phyloP scores from a whole-genome alignment of 495 filamentous ascomycete genomes.

The Mytilinidion resinicola region DNA sequence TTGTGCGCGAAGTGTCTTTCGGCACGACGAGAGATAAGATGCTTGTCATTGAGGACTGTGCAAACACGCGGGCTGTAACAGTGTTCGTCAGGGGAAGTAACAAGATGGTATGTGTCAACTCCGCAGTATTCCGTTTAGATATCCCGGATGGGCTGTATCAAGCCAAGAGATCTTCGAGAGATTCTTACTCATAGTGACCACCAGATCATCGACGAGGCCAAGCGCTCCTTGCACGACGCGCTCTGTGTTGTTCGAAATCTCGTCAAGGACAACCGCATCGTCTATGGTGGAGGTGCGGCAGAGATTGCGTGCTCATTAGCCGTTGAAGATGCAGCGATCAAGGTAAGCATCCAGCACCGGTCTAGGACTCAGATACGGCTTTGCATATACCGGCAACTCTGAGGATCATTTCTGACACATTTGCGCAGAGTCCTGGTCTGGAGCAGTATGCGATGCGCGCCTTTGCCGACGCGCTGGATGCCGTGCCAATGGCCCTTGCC shows the following conservation, averaged over 20 bases:
- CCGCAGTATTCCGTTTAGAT: conserved; percentile 9
- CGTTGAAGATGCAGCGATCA: conserved; percentile 89
- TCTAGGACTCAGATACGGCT: too few species aligned
- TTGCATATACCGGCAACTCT: conserved; percentile 3
- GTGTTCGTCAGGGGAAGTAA: conserved; percentile 95
- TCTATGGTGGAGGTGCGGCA: conserved; percentile 96
- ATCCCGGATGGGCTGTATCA: neutral
- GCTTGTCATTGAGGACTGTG: conserved; percentile 98
- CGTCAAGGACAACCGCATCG: conserved; percentile 90
- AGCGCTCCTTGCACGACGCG: conserved; percentile 93
- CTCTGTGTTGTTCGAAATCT: conserved; percentile 97
- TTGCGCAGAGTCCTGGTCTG: conserved; percentile 68
- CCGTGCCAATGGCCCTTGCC: conserved; percentile 90
- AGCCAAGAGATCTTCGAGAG: neutral
- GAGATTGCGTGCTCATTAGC: conserved; percentile 97
- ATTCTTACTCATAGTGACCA: conserved; percentile 23
- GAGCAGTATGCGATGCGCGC: conserved; percentile 99
- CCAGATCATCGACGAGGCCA: conserved; percentile 98
- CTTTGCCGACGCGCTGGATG: conserved; percentile 90
- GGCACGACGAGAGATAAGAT: conserved; percentile 98
- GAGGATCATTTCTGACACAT: conserved; percentile 23
- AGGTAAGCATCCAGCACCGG: conserved; percentile 42
- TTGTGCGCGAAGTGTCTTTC: conserved; percentile 91
- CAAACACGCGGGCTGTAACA: conserved; percentile 93
- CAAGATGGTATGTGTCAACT: conserved; percentile 72